Evolutionary conservation across 495 filamentous ascomycete species (phyloP).

Genomic region (Bryoglossum gracile): DNA sequence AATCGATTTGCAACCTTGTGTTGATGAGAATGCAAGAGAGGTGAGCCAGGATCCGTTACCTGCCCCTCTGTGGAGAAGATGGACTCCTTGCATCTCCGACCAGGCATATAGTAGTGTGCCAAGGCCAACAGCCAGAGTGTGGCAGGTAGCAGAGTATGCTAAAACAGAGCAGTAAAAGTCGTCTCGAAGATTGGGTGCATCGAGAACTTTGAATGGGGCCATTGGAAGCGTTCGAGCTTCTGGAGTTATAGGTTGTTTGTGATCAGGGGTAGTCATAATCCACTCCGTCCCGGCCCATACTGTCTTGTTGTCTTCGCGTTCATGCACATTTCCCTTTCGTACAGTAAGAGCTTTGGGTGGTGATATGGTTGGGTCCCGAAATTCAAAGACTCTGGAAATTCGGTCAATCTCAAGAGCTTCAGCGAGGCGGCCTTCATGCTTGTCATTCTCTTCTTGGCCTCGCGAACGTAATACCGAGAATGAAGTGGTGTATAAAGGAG

Average conservation of each 20-base stretch:
- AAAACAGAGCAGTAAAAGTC: conserved; percentile 94
- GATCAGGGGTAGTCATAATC: conserved; percentile 1
- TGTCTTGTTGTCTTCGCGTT: conserved; percentile 27
- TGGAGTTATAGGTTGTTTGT: conserved; percentile 11
- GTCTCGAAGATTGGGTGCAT: conserved; percentile 81
- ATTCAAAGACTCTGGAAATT: conserved; percentile 49
- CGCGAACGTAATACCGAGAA: conserved; percentile 45
- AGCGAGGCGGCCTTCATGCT: conserved; percentile 71
- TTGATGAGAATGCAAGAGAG: conserved; percentile 81
- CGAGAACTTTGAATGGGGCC: conserved; percentile 75
- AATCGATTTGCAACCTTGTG: conserved; percentile 67
- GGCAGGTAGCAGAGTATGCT: conserved; percentile 67
- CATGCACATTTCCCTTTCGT: conserved; percentile 20
- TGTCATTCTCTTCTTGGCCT: conserved; percentile 52
- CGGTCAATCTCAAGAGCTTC: conserved; percentile 78
- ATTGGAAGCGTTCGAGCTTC: conserved; percentile 46
- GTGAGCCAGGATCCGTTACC: conserved; percentile 52
- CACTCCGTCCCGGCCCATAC: conserved; percentile 13
- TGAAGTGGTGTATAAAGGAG: conserved; percentile 62
- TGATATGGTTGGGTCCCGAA: conserved; percentile 20
- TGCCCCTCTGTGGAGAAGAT: conserved; percentile 35
- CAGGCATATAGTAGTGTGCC: conserved; percentile 72
- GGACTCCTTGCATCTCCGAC: conserved; percentile 61
- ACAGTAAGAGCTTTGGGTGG: conserved; percentile 9
- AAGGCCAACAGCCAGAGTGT: conserved; percentile 79